Evolutionary conservation across 176 grass and related monocot genomes (phyloP).

Genomic region (Pontederia paniculata): DNA sequence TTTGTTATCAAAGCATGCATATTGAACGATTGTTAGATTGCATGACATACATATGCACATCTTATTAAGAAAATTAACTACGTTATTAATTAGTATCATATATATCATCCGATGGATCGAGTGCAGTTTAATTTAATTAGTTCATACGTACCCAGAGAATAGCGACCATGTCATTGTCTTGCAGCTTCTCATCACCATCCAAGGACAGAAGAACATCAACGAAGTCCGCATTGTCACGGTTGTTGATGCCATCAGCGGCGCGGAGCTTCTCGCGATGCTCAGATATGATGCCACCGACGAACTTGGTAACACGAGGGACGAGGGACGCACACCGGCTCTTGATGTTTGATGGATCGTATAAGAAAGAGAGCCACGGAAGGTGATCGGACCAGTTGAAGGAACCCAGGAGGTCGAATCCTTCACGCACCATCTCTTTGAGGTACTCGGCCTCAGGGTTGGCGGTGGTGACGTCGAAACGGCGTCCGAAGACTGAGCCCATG

Average conservation of each 20-base stretch:
- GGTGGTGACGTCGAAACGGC: slow-evolving; percentile 24
- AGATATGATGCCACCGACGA: slow-evolving; percentile 39
- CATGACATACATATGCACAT: too few relatives aligned
- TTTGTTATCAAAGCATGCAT: too few relatives aligned
- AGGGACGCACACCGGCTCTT: slow-evolving; percentile 31
- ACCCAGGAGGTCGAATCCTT: slow-evolving; percentile 62
- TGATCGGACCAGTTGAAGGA: slow-evolving; percentile 80
- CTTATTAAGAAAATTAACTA: not conserved
- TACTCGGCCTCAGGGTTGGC: slow-evolving; percentile 21
- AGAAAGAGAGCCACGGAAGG: slow-evolving; percentile 35
- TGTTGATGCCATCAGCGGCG: not conserved
- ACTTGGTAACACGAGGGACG: slow-evolving; percentile 33
- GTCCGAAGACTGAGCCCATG: slow-evolving; percentile 61
- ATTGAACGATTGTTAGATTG: too few relatives aligned
- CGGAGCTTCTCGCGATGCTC: slow-evolving; percentile 39
- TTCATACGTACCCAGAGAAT: slow-evolving; percentile 61
- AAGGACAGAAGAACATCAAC: slow-evolving; percentile 59
- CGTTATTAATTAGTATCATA: too few relatives aligned
- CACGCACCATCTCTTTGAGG: slow-evolving; percentile 44
- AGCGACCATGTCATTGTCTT: slow-evolving; percentile 48
- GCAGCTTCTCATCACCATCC: slow-evolving; percentile 42
- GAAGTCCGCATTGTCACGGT: slow-evolving; percentile 39
- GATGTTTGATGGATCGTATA: slow-evolving; percentile 42
- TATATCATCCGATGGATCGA: too few relatives aligned
- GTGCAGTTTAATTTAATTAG: too few relatives aligned